phyloP scores from a whole-genome alignment of 306 rosid genomes.

The Begonia masoniana region DNA sequence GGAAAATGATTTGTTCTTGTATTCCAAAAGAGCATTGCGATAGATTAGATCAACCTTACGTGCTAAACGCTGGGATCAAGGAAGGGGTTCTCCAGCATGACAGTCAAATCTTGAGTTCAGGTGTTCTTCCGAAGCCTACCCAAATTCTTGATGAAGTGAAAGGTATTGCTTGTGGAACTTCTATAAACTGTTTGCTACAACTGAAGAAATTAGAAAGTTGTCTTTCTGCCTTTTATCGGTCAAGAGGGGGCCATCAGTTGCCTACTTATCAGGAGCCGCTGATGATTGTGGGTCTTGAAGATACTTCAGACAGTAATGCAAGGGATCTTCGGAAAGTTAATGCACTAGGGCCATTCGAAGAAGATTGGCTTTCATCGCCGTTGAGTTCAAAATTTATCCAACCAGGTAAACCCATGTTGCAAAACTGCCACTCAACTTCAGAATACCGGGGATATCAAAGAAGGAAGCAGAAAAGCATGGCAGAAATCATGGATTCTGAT shows the following conservation, averaged over 20 bases:
- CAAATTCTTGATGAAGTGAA: constrained; percentile 46
- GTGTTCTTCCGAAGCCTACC: constrained; percentile 20
- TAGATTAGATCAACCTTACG: constrained; percentile 14
- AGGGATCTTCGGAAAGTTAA: not conserved
- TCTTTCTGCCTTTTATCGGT: constrained; percentile 37
- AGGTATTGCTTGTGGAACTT: constrained; percentile 18
- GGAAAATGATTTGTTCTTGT: constrained; percentile 31
- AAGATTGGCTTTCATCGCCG: constrained; percentile 29
- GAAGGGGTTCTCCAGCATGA: constrained; percentile 46
- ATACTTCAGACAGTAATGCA: not conserved
- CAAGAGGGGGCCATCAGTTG: constrained; percentile 45
- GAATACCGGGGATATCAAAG: constrained; percentile 21
- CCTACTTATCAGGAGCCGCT: constrained; percentile 30
- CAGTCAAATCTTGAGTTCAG: constrained; percentile 25
- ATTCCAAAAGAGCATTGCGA: constrained; percentile 6
- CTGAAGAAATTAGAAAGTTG: constrained; percentile 30
- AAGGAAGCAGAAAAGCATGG: constrained; percentile 72
- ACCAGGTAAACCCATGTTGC: too few species aligned
- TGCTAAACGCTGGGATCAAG: constrained; percentile 50
- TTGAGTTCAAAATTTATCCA: not conserved
- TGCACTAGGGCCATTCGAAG: constrained; percentile 44
- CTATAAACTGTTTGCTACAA: constrained; percentile 27
- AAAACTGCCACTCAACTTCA: constrained; percentile 4
- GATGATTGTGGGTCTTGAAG: constrained; percentile 41
- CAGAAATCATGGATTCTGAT: constrained; percentile 46